Evolutionary conservation across 176 grass and related monocot genomes (phyloP).

Genomic region (Poa annua): DNA sequence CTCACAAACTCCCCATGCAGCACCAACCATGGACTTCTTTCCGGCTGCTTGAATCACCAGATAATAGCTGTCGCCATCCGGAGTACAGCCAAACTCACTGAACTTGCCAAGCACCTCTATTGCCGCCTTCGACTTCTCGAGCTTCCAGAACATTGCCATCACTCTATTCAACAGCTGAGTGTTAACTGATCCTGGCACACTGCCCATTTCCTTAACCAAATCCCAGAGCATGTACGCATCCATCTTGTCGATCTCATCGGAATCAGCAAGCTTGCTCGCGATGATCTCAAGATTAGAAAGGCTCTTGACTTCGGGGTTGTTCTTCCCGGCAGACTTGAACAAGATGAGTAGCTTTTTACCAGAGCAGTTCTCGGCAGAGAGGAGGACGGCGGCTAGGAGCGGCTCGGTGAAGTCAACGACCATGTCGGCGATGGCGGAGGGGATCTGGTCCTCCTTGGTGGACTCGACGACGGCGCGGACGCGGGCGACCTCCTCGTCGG

Average conservation of each 20-base stretch:
- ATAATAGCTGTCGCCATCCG: conserved; percentile 74
- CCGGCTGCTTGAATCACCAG: conserved; percentile 72
- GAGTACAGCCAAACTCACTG: conserved; percentile 63
- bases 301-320: conserved; percentile 52
- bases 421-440: conserved; percentile 61
- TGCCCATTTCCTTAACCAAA: conserved; percentile 78
- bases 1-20: conserved; percentile 68
- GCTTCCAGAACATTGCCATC: conserved; percentile 72
- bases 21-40: conserved; percentile 61
- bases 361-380: conserved; percentile 50
- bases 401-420: conserved; percentile 64
- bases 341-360: conserved; percentile 62
- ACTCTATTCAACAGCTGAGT: conserved; percentile 64
- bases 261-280: conserved; percentile 51
- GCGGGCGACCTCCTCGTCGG: conserved; percentile 60
- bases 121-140: conserved; percentile 67
- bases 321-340: conserved; percentile 59
- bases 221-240: conserved; percentile 87
- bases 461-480: conserved; percentile 43
- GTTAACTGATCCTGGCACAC: conserved; percentile 53
- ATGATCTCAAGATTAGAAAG: conserved; percentile 61
- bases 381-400: conserved; percentile 62
- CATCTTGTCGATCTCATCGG: conserved; percentile 52
- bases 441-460: conserved; percentile 50
- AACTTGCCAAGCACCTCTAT: conserved; percentile 85